Evolutionary conservation across 2,329 filamentous ascomycete genomes (phyloP).

Genomic region (Xylariaceae sp.): DNA sequence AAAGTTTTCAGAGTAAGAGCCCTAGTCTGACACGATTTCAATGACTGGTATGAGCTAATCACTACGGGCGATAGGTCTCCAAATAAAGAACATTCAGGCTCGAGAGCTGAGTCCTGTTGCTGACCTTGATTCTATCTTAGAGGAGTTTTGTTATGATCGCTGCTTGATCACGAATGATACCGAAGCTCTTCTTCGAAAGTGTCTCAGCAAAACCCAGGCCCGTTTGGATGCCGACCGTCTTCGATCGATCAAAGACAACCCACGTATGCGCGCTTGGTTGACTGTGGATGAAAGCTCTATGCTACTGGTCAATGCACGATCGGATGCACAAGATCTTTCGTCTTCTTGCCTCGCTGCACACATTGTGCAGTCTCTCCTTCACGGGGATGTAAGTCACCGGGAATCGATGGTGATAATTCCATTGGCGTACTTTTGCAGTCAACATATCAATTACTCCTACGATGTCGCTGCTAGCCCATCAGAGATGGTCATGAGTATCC

Average conservation of each 20-base stretch:
- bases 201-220: neutral
- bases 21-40: neutral
- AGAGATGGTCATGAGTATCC: slow-evolving; percentile 8
- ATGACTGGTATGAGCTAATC: too few relatives aligned
- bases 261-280: slow-evolving; percentile 5
- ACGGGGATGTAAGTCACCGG: neutral
- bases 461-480: slow-evolving; percentile 4
- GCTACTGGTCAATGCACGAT: slow-evolving; percentile 8
- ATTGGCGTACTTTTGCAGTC: slow-evolving; percentile 6
- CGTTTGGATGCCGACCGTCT: slow-evolving; percentile 4
- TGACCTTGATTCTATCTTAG: neutral
- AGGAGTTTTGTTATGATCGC: slow-evolving; percentile 4
- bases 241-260: neutral
- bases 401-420: slow-evolving; percentile 3
- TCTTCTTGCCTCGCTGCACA: slow-evolving; percentile 3
- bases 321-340: neutral
- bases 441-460: slow-evolving; percentile 3
- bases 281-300: slow-evolving; percentile 3
- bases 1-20: neutral
- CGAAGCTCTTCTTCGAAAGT: neutral
- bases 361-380: neutral
- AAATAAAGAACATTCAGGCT: neutral
- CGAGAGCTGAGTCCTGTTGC: neutral
- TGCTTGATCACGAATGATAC: slow-evolving; percentile 2
- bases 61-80: neutral